Conservation (phyloP, 495 filamentous ascomycete species). For the Letharia lupina region DNA sequence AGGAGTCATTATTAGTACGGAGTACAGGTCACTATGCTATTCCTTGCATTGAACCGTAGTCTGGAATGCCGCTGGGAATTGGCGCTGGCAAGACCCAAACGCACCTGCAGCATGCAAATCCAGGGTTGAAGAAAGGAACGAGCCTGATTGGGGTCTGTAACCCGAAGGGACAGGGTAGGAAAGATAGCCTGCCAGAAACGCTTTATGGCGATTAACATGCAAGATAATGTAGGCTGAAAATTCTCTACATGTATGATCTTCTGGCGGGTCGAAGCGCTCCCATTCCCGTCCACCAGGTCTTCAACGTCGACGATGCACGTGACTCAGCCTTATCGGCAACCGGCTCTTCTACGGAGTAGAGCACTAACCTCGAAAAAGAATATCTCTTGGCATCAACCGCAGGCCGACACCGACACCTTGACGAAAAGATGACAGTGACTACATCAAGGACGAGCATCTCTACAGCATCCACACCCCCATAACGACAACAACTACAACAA, state of each 20-base stretch:
- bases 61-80: too few species aligned
- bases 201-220: neutral
- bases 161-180: neutral
- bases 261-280: neutral
- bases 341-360: neutral
- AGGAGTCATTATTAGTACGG: neutral
- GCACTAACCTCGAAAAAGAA: neutral
- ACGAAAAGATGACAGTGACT: neutral
- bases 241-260: neutral
- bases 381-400: neutral
- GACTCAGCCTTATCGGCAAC: slow-evolving; percentile 4
- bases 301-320: neutral
- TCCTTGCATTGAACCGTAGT: neutral
- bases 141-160: slow-evolving; percentile 3
- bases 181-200: neutral
- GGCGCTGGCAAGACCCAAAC: neutral
- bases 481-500: neutral
- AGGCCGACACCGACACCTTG: neutral
- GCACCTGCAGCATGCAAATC: neutral
- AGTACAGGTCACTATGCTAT: neutral
- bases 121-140: neutral
- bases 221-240: neutral
- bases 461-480: neutral
- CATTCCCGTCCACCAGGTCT: too few species aligned
- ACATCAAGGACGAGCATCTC: neutral